Evolutionary conservation across 208 protist species (phyloP), one percentile per base, ranked within the genome.

Genomic region (Wallacemonas sp.): DNA sequence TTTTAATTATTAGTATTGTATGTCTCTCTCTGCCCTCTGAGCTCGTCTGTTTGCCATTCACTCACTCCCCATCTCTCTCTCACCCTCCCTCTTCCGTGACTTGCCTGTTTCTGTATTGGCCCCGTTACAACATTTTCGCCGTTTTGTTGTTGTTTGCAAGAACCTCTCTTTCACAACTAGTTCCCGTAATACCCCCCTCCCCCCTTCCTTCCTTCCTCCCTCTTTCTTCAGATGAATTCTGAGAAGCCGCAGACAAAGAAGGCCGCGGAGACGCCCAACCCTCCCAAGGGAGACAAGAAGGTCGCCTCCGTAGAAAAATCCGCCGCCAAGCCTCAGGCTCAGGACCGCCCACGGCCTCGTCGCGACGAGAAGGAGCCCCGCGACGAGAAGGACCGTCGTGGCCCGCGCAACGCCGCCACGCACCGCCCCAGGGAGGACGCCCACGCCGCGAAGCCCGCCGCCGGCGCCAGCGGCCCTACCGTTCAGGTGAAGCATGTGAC

Each of bases 401-500:
- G 44, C 4, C 49, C 28, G 14, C 29, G 38, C 42, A 63, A 45
- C 46, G 45, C 32, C 18, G 31, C 10, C 41, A 4, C 22, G 38
- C 63, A 33, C 72, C 46, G 12, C 44, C n/a, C 11, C 41, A 70
- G 45, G 44, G 41, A 32, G 33, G 63, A 22, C 38, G 46, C 55
- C 41, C 52, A 25, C 54, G 69, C 39, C 57, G 57, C 41, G 33
- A 76, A 72, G 18, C 49, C 63, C 25, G 50, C 50, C n/a, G 59
- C 50, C 36, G 49, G 46, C 31, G 67, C 54, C 26, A 69, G 66
- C 70, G 54, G 62, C 18, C 67, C 77, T n/a, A 70, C 68, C 18
- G 67, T 86, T n/a, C 74, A 84, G 45, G 61, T 76, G 57, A 89
- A 89, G 62, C 44, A 77, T 42, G 71, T 83, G 29, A 42, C n/a